Evolutionary conservation across 1,284 basidiomycete species (phyloP).

Genomic region (Rhizopogon hawkerae): DNA sequence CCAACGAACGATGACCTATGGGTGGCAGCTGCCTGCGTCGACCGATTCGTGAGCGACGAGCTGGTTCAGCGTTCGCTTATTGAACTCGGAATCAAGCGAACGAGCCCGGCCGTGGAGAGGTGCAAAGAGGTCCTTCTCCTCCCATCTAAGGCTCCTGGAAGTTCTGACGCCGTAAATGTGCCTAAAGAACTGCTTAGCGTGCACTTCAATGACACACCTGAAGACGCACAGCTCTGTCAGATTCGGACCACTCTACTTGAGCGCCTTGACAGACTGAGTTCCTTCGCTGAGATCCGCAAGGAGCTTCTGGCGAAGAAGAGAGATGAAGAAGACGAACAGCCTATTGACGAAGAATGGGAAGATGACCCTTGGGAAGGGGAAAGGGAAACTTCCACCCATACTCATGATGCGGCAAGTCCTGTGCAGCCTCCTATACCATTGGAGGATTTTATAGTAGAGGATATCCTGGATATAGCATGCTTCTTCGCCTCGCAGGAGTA

Average conservation of each 20-base stretch:
- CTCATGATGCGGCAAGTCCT: slow-evolving; percentile 19
- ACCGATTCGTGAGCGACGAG: slow-evolving; percentile 55
- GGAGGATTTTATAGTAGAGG: slow-evolving; percentile 52
- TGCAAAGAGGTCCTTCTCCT: slow-evolving; percentile 31
- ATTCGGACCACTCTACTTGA: slow-evolving; percentile 55
- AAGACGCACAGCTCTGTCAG: slow-evolving; percentile 55
- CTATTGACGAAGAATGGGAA: slow-evolving; percentile 54
- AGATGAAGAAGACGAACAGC: slow-evolving; percentile 24
- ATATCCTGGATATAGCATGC: slow-evolving; percentile 53
- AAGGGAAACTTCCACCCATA: slow-evolving; percentile 22
- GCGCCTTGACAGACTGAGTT: slow-evolving; percentile 59
- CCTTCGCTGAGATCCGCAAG: slow-evolving; percentile 53
- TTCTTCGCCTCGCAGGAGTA: slow-evolving; percentile 56
- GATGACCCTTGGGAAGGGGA: slow-evolving; percentile 77
- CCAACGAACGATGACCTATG: slow-evolving; percentile 58
- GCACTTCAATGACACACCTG: slow-evolving; percentile 45
- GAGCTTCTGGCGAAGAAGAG: slow-evolving; percentile 25
- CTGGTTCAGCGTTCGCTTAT: slow-evolving; percentile 50
- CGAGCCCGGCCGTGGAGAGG: slow-evolving; percentile 39
- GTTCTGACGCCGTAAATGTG: slow-evolving; percentile 5
- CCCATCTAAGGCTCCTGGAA: not conserved
- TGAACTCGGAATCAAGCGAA: slow-evolving; percentile 53
- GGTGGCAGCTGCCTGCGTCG: slow-evolving; percentile 63
- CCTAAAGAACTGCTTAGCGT: slow-evolving; percentile 29
- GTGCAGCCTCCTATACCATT: slow-evolving; percentile 44